Conservation (phyloP, 352 stramenopile genomes). For the Elongisporangium prolatum region DNA sequence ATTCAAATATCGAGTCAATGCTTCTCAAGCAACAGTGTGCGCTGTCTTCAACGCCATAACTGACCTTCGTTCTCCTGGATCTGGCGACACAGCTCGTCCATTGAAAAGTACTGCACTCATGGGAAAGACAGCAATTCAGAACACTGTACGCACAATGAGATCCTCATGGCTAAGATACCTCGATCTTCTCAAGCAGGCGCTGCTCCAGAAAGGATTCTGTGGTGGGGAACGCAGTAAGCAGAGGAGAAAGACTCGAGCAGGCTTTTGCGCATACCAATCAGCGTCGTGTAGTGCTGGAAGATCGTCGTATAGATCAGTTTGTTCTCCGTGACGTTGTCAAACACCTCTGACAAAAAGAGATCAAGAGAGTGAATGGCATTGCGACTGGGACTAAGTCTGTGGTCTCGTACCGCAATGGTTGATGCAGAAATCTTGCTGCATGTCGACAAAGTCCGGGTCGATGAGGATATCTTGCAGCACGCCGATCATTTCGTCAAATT, state of each 20-base stretch:
- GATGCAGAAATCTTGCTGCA: conserved; percentile 75
- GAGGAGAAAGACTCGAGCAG: background rate
- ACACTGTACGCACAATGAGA: background rate
- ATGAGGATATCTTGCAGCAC: conserved; percentile 76
- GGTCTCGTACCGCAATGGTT: conserved; percentile 59
- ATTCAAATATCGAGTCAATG: background rate
- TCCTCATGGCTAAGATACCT: conserved; percentile 21
- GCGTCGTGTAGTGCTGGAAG: conserved; percentile 68
- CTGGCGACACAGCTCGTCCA: conserved; percentile 73
- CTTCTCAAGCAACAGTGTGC: too few relatives aligned
- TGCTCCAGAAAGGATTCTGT: conserved; percentile 69
- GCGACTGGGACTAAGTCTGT: background rate
- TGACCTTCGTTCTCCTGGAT: conserved; percentile 81
- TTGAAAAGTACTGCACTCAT: conserved; percentile 61
- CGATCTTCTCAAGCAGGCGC: conserved; percentile 55
- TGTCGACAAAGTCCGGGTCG: conserved; percentile 70
- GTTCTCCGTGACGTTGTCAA: conserved; percentile 81
- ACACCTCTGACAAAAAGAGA: conserved; percentile 47
- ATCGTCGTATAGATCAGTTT: conserved; percentile 82
- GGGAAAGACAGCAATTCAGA: background rate
- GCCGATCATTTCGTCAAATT: conserved; percentile 81
- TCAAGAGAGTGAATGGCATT: conserved; percentile 6
- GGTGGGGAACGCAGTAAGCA: conserved; percentile 4
- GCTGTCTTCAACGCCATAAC: background rate
- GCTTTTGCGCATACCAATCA: conserved; percentile 53